Evolutionary conservation across 2,329 filamentous ascomycete genomes (phyloP).

Genomic region (Delphinella strobiligena): DNA sequence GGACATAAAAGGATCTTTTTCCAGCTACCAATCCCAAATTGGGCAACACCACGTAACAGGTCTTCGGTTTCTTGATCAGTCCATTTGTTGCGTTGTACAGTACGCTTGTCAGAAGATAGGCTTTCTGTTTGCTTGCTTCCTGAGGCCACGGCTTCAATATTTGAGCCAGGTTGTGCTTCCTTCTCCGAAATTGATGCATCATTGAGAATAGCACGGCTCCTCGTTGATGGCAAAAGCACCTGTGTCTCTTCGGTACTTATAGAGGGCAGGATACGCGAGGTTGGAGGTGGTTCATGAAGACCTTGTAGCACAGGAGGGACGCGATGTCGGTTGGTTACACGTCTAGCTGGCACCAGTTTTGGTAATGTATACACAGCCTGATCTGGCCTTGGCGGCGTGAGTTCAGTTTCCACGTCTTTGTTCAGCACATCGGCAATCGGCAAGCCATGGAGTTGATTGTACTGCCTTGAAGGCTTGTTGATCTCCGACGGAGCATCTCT

Average conservation of each 20-base stretch:
- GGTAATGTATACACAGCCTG: constrained; percentile 21
- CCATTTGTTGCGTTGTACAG: constrained; percentile 38
- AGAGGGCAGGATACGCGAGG: constrained; percentile 47
- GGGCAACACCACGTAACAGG: constrained; percentile 45
- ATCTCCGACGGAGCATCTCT: constrained; percentile 3
- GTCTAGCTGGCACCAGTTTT: constrained; percentile 21
- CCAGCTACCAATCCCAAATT: constrained; percentile 53
- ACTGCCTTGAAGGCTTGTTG: constrained; percentile 1
- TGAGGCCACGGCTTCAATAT: no score
- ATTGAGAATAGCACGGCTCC: constrained; percentile 8
- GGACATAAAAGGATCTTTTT: constrained; percentile 47
- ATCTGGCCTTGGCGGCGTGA: constrained; percentile 16
- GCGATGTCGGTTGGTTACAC: constrained; percentile 19
- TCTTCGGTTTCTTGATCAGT: constrained; percentile 49
- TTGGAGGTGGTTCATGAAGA: constrained; percentile 51
- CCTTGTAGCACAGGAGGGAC: constrained; percentile 43
- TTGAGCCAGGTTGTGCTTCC: no score
- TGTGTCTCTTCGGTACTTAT: constrained; percentile 37
- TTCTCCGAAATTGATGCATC: constrained; percentile 16
- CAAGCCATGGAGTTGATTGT: constrained; percentile 16
- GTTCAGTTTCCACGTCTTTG: constrained; percentile 16
- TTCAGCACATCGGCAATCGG: constrained; percentile 25
- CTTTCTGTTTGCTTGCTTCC: no score
- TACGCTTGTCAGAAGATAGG: constrained; percentile 6
- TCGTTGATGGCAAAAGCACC: constrained; percentile 1